A percentile compares a stretch with the other conserved stretches of the same genome.
Evolutionary conservation across 345 rosid genomes (phyloP).

Genomic region (Ceriops tagal): DNA sequence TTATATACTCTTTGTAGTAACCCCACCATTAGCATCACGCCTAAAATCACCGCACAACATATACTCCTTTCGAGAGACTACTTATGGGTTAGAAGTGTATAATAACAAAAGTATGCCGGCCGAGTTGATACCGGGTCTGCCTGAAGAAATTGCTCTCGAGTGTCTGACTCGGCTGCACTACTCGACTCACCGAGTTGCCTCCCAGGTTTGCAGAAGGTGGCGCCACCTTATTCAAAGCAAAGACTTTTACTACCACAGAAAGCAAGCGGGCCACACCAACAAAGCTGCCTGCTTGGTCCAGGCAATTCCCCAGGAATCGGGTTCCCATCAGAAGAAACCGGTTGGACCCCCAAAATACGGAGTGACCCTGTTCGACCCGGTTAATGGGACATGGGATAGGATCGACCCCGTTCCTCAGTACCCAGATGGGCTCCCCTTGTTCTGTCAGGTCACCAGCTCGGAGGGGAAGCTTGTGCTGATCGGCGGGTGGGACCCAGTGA

Average conservation of each 20-base stretch:
- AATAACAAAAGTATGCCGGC: neutral
- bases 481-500: constrained; percentile 76
- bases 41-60: no score
- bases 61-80: no score
- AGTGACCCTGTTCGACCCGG: constrained; percentile 42
- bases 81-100: no score
- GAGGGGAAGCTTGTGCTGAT: constrained; percentile 56
- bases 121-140: constrained; percentile 45
- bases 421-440: constrained; percentile 58
- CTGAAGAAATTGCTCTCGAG: constrained; percentile 53
- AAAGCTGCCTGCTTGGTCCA: constrained; percentile 57
- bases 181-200: constrained; percentile 40
- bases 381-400: constrained; percentile 39
- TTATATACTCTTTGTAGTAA: no score
- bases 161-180: constrained; percentile 52
- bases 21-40: no score
- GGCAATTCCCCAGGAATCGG: constrained; percentile 12
- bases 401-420: constrained; percentile 39
- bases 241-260: constrained; percentile 46
- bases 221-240: constrained; percentile 38
- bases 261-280: constrained; percentile 33
- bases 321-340: constrained; percentile 21
- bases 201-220: constrained; percentile 55
- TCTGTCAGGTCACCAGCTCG: constrained; percentile 48
- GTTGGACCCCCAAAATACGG: constrained; percentile 34